Evolutionary conservation across 352 stramenopile genomes (phyloP), one percentile per base, ranked within the genome.

Genomic region (Blastocystis sp.): DNA sequence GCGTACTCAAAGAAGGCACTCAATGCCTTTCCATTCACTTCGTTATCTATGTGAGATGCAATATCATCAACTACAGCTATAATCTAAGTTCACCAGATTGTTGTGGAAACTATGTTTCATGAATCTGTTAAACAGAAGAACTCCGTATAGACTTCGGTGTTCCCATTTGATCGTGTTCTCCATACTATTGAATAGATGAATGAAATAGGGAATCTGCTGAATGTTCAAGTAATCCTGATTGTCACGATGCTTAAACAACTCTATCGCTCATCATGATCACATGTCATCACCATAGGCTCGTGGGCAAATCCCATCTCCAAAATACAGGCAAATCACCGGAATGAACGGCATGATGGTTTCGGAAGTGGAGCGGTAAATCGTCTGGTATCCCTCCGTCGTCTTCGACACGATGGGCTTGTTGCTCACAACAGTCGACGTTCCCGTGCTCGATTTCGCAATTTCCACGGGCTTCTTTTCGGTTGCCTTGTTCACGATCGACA

Each of bases 271-370:
- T n/a, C n/a, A 9, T 7, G 14, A 21, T 8, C 4, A 14, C 9
- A 38, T 9, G 16, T 29, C 40, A 21, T 24, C 21, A 78, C 67
- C 67, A 61, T 44, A 78, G 4, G 67, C 67, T 27, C 57, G 56
- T 8, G 67, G 67, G n/a, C 34, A 78, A 3, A 78, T 38, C 18
- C 67, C 67, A 61, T 78, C 67, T 59, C 67, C 67, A 40, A 78
- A 78, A 61, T 78, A 78, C 42, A 78, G n/a, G 51, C 67, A 78
- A 61, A 78, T 78, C 27, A 78, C 67, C 21, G 67, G 67, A 59
- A 78, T 78, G 24, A 78, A 78, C n/a, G 67, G 67, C 67, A 78
- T 59, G 29, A 78, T 78, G 0, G 67, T 78, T 78, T 78, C 67
- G 3, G 67, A 78, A 24, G 67, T 78, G 0, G 42, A 61, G 4